Evolutionary conservation across 1,284 basidiomycete genomes (phyloP).

Genomic region (Ustilago sp.): DNA sequence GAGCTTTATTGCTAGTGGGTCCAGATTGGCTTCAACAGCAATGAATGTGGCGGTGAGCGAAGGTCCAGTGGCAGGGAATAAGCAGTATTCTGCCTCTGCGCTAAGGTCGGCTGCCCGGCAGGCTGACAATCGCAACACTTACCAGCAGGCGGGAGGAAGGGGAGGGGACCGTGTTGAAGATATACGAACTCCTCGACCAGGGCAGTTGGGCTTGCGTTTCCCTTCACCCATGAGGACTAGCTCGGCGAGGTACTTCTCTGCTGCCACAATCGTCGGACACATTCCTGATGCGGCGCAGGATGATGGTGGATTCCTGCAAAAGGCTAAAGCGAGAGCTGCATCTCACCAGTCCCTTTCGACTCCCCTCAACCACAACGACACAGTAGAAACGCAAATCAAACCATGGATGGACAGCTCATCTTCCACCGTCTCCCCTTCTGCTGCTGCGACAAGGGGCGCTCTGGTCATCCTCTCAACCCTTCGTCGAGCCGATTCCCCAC

Average conservation of each 20-base stretch:
- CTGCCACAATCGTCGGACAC: not conserved
- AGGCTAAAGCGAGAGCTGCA: slow-evolving; percentile 23
- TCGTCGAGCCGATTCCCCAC: slow-evolving; percentile 14
- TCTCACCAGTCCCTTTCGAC: slow-evolving; percentile 5
- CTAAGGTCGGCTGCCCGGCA: slow-evolving; percentile 11
- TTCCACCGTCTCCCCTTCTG: not conserved
- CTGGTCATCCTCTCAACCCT: slow-evolving; percentile 28
- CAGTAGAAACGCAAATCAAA: not conserved
- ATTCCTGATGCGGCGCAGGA: not conserved
- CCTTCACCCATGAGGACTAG: slow-evolving; percentile 19
- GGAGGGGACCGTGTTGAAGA: slow-evolving; percentile 3
- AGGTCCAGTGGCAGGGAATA: slow-evolving; percentile 26
- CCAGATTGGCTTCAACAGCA: not conserved
- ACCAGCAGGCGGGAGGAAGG: not conserved
- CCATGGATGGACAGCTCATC: slow-evolving; percentile 21
- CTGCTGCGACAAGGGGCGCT: slow-evolving; percentile 8
- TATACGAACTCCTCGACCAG: slow-evolving; percentile 26
- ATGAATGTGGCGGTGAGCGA: not conserved
- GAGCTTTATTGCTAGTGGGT: slow-evolving; percentile 6
- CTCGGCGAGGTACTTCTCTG: slow-evolving; percentile 18
- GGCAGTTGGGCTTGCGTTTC: slow-evolving; percentile 33
- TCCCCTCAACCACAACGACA: not conserved
- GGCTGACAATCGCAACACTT: not conserved
- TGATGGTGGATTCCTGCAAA: slow-evolving; percentile 12
- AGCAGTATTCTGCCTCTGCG: slow-evolving; percentile 35